Percentiles rank a stretch among this genome's conserved stretches.
Evolutionary conservation across 139 green algal genomes (phyloP).

Genomic region (Chlamydomonas sp.): DNA sequence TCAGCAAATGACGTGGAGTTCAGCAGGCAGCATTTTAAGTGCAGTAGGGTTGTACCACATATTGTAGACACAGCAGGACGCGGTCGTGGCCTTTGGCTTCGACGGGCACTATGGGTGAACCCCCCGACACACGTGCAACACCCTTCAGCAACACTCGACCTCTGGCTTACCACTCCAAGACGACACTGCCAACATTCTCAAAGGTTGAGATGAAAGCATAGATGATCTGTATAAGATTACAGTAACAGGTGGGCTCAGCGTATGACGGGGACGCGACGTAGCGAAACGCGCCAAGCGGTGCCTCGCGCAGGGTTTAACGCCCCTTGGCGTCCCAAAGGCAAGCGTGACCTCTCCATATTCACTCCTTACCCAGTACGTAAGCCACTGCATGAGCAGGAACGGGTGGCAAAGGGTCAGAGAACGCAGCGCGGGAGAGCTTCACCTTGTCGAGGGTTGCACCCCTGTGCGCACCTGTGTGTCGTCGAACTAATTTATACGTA

Average conservation of each 20-base stretch:
- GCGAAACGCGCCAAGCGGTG: neutral
- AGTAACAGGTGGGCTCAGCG: neutral
- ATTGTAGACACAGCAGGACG: neutral
- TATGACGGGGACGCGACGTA: no score
- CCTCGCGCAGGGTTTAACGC: neutral
- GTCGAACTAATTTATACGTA: neutral
- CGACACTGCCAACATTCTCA: neutral
- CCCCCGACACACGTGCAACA: neutral
- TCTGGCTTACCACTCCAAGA: neutral
- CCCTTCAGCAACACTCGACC: neutral
- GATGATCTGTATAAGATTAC: neutral
- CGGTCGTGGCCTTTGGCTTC: neutral
- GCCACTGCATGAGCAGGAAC: conserved; percentile 17
- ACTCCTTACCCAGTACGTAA: conserved; percentile 28
- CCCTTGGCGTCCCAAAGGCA: neutral
- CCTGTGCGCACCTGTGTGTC: conserved; percentile 5
- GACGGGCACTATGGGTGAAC: neutral
- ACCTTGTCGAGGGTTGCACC: neutral
- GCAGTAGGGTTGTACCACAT: neutral
- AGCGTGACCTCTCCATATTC: neutral
- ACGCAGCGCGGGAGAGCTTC: neutral
- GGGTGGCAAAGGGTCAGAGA: neutral
- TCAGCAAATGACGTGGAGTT: neutral
- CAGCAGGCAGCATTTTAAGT: neutral
- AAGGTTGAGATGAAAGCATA: conserved; percentile 10